Evolutionary conservation across 306 rosid species (phyloP).

Genomic region (Vicia sativa): DNA sequence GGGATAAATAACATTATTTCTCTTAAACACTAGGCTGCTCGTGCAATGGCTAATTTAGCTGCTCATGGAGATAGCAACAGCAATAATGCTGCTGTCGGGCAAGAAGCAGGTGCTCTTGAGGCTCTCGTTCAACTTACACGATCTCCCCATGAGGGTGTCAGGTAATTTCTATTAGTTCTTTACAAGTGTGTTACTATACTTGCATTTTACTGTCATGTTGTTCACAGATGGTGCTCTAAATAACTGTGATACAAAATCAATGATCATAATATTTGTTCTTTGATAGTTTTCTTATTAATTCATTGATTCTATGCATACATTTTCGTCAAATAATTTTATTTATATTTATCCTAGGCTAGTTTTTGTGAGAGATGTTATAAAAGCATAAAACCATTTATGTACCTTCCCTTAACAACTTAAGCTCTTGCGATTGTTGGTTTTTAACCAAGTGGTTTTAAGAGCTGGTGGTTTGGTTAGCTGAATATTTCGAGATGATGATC

Average conservation of each 20-base stretch:
- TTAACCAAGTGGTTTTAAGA: too few species aligned
- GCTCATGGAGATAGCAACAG: slow-evolving; percentile 99
- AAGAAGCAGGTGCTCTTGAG: slow-evolving; percentile 99
- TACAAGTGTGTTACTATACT: not conserved
- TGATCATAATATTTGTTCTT: too few species aligned
- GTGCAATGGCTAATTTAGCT: slow-evolving; percentile 99
- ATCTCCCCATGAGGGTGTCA: slow-evolving; percentile 96
- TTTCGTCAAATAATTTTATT: not conserved
- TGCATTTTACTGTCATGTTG: too few species aligned
- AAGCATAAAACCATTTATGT: not conserved
- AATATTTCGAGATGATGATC: too few species aligned
- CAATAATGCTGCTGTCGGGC: slow-evolving; percentile 97
- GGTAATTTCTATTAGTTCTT: slow-evolving; percentile 55
- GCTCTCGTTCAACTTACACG: slow-evolving; percentile 99
- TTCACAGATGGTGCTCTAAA: too few species aligned
- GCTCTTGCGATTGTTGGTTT: too few species aligned
- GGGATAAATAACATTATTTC: slow-evolving; percentile 31
- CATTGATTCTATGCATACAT: too few species aligned
- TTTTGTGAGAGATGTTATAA: not conserved
- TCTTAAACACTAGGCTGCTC: slow-evolving; percentile 80
- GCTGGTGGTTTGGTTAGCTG: too few species aligned
- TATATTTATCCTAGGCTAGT: too few species aligned
- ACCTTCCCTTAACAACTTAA: too few species aligned
- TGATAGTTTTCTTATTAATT: too few species aligned
- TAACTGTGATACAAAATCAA: too few species aligned